phyloP scores from a whole-genome alignment of 2,329 filamentous ascomycete genomes.

The Stachybotrys elegans region DNA sequence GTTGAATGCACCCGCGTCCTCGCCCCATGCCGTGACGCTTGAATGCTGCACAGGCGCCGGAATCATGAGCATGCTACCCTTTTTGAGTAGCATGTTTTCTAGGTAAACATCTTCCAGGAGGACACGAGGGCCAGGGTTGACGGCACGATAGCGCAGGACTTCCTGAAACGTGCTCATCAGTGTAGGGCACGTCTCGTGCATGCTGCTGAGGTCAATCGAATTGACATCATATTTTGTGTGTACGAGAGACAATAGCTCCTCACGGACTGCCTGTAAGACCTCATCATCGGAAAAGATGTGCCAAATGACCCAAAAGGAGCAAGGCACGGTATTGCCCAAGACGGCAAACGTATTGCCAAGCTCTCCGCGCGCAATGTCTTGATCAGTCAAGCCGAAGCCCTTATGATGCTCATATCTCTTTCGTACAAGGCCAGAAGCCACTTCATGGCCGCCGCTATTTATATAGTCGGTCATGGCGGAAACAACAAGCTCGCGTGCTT shows the following conservation, averaged over 20 bases:
- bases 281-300: neutral
- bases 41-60: neutral
- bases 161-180: neutral
- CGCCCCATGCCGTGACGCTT: neutral
- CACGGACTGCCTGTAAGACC: neutral
- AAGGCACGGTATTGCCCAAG: neutral
- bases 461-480: neutral
- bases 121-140: neutral
- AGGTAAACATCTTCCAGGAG: neutral
- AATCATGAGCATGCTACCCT: neutral
- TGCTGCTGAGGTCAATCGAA: neutral
- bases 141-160: neutral
- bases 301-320: neutral
- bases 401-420: neutral
- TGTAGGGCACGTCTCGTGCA: neutral
- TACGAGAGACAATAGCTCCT: neutral
- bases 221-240: neutral
- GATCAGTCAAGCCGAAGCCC: neutral
- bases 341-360: constrained; percentile 2
- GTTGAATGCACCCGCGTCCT: neutral
- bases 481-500: neutral
- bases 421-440: neutral
- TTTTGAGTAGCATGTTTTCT: neutral
- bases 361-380: neutral
- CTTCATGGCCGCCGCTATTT: neutral